Evolutionary conservation across 1,139 yeast species (phyloP).

Genomic region (Insectozyma bohioensis): DNA sequence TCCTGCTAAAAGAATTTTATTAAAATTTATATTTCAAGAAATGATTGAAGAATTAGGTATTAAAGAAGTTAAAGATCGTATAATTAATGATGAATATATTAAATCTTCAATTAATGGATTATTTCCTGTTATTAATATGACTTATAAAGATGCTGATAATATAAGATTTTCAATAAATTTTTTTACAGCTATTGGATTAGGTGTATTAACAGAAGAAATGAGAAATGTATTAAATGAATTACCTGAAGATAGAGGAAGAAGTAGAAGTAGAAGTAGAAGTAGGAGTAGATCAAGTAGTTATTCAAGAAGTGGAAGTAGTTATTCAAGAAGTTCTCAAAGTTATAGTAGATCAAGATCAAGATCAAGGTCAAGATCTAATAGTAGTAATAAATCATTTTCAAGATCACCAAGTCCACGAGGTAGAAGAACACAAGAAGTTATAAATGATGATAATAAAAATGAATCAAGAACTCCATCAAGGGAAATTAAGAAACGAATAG

Average conservation of each 20-base stretch:
- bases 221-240: slow-evolving; percentile 47
- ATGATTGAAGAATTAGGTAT: slow-evolving; percentile 78
- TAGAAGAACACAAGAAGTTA: slow-evolving; percentile 2
- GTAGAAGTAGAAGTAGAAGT: slow-evolving; percentile 16
- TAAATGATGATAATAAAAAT: too few species aligned
- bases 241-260: slow-evolving; percentile 18
- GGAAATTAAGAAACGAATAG: slow-evolving; percentile 9
- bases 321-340: slow-evolving; percentile 6
- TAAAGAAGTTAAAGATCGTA: slow-evolving; percentile 42
- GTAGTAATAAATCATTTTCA: slow-evolving; percentile 8
- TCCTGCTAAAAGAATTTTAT: slow-evolving; percentile 76
- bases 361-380: slow-evolving; percentile 8
- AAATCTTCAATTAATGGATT: slow-evolving; percentile 49
- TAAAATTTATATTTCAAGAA: slow-evolving; percentile 80
- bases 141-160: slow-evolving; percentile 53
- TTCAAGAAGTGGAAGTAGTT: slow-evolving; percentile 17
- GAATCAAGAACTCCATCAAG: slow-evolving; percentile 15
- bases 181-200: slow-evolving; percentile 91
- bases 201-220: slow-evolving; percentile 80
- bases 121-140: slow-evolving; percentile 42
- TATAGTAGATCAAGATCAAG: slow-evolving; percentile 7
- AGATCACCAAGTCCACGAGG: slow-evolving; percentile 7
- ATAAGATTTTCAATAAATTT: slow-evolving; percentile 81
- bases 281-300: slow-evolving; percentile 17
- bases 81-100: slow-evolving; percentile 48